These are phyloP conservation scores for Hanseniaspora lachancei DNA, from an alignment of 805 yeast genomes.

Conservation along the genomic window DNA sequence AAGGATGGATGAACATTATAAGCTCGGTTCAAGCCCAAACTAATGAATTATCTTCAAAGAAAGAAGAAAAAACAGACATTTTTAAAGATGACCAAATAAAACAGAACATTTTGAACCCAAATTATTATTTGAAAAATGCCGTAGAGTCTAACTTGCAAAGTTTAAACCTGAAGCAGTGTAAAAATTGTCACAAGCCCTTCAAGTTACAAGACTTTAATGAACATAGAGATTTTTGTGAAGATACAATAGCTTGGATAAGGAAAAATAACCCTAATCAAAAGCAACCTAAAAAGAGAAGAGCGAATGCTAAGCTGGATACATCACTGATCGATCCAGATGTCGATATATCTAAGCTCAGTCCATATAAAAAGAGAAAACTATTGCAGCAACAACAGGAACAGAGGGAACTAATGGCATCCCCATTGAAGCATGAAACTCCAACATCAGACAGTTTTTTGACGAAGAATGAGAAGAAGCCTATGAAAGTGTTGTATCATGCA, in stretches of 20 bases:
- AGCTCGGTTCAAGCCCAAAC: slow-evolving; percentile 17
- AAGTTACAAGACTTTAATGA: slow-evolving; percentile 20
- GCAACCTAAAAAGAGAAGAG: slow-evolving; percentile 7
- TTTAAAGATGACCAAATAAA: slow-evolving; percentile 5
- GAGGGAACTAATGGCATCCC: slow-evolving; percentile 16
- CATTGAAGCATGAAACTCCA: slow-evolving; percentile 17
- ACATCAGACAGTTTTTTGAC: slow-evolving; percentile 15
- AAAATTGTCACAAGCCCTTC: slow-evolving; percentile 25
- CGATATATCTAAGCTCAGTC: slow-evolving; percentile 5
- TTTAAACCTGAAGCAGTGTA: slow-evolving; percentile 24
- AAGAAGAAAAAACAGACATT: slow-evolving; percentile 14
- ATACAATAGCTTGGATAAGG: slow-evolving; percentile 2
- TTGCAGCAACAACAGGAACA: slow-evolving; percentile 16
- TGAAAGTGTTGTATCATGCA: slow-evolving; percentile 38
- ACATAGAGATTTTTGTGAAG: slow-evolving; percentile 19
- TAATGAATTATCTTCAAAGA: slow-evolving; percentile 17
- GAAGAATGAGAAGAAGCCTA: slow-evolving; percentile 20
- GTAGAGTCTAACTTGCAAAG: slow-evolving; percentile 18
- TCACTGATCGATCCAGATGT: neutral
- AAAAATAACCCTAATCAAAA: slow-evolving; percentile 18
- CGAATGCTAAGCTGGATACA: neutral
- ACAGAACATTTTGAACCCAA: slow-evolving; percentile 18
- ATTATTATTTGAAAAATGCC: slow-evolving; percentile 16
- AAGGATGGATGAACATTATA: slow-evolving; percentile 10
- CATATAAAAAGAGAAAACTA: slow-evolving; percentile 15